Percentiles rank a stretch among this genome's conserved stretches.
These are phyloP conservation scores for Boechera retrofracta DNA, from an alignment of 345 rosid genomes.

Conservation along the genomic window DNA sequence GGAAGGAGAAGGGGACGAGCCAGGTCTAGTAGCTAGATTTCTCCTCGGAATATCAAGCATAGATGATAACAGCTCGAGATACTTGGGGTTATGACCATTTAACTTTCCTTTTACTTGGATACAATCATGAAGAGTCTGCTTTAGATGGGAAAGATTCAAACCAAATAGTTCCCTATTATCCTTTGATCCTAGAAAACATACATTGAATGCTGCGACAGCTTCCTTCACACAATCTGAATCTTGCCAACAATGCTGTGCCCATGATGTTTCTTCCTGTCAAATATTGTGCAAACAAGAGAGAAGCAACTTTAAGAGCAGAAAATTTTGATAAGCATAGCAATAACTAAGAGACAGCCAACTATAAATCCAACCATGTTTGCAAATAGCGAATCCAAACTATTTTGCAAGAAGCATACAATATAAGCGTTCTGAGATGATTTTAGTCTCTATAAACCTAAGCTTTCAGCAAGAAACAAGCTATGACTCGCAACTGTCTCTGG, in stretches of 20 bases:
- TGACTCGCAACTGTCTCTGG: background rate
- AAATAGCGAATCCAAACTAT: background rate
- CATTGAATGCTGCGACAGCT: slow-evolving; percentile 50
- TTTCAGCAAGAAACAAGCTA: slow-evolving; percentile 5
- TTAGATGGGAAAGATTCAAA: slow-evolving; percentile 51
- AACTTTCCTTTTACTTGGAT: slow-evolving; percentile 54
- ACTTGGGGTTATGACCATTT: slow-evolving; percentile 49
- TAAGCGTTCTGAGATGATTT: background rate
- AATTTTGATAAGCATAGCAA: background rate
- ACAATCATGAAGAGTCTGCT: slow-evolving; percentile 61
- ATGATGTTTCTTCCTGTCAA: slow-evolving; percentile 66
- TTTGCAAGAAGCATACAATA: background rate
- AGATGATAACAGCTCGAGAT: slow-evolving; percentile 44
- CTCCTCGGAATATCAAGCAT: slow-evolving; percentile 48
- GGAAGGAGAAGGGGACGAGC: slow-evolving; percentile 41
- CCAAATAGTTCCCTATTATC: slow-evolving; percentile 52
- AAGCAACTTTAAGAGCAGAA: slow-evolving; percentile 23
- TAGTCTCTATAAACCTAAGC: slow-evolving; percentile 13
- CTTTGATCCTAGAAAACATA: slow-evolving; percentile 53
- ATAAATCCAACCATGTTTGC: background rate
- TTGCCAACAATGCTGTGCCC: slow-evolving; percentile 61
- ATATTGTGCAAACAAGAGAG: slow-evolving; percentile 25
- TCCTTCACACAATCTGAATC: slow-evolving; percentile 63
- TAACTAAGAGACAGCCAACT: background rate
- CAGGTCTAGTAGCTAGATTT: slow-evolving; percentile 48